These are phyloP conservation scores for Aegle marmelos DNA, from an alignment of 345 rosid genomes.

Conservation along the genomic window DNA sequence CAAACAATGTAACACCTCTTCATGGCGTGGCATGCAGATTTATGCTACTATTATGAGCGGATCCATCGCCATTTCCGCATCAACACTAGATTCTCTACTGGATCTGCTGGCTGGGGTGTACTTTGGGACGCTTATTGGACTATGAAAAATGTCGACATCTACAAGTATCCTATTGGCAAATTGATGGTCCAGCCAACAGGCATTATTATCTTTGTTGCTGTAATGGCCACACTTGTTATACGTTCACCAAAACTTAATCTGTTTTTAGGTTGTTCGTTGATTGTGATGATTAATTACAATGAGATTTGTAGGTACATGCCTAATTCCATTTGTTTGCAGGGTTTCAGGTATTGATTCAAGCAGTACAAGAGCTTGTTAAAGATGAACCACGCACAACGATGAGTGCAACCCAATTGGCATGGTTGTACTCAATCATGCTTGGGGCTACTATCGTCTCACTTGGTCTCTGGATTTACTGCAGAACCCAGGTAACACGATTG, in stretches of 20 bases:
- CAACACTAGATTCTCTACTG: slow-evolving; percentile 88
- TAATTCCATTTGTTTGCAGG: slow-evolving; percentile 36
- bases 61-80: slow-evolving; percentile 90
- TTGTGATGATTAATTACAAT: not conserved
- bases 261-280: not conserved
- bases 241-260: not conserved
- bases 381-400: slow-evolving; percentile 42
- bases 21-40: slow-evolving; percentile 35
- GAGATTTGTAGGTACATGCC: not conserved
- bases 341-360: slow-evolving; percentile 69
- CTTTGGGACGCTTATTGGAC: slow-evolving; percentile 89
- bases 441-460: slow-evolving; percentile 70
- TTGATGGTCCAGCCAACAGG: slow-evolving; percentile 91
- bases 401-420: slow-evolving; percentile 45
- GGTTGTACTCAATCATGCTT: slow-evolving; percentile 77
- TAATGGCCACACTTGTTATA: slow-evolving; percentile 93
- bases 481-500: slow-evolving; percentile 66
- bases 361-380: slow-evolving; percentile 51
- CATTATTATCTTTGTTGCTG: slow-evolving; percentile 78
- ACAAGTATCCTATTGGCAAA: slow-evolving; percentile 88
- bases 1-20: not conserved
- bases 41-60: slow-evolving; percentile 85
- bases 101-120: slow-evolving; percentile 97
- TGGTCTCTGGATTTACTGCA: slow-evolving; percentile 81
- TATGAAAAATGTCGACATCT: slow-evolving; percentile 76